phyloP scores from a whole-genome alignment of 202 grass and related monocot genomes.

The Setaria italica region DNA sequence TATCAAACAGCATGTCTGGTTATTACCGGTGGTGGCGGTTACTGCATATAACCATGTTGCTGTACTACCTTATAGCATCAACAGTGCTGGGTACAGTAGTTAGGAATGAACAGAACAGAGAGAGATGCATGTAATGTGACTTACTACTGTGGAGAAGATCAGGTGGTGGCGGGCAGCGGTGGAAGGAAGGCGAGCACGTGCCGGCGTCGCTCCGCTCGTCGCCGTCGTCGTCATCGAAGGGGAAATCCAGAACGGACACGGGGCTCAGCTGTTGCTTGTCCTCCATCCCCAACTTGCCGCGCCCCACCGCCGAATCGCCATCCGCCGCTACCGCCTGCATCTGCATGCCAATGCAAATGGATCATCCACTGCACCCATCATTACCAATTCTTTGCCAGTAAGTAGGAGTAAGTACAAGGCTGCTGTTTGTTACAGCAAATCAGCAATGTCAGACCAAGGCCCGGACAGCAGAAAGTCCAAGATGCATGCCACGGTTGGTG shows the following conservation, averaged over 20 bases:
- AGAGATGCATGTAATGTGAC: background rate
- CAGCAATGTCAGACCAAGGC: background rate
- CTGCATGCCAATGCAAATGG: background rate
- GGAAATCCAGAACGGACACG: constrained; percentile 86
- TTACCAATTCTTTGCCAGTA: too few relatives aligned
- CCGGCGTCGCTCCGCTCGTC: constrained; percentile 44
- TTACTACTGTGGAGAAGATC: constrained; percentile 46
- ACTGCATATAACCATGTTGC: too few relatives aligned
- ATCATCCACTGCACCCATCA: too few relatives aligned
- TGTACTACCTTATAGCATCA: too few relatives aligned
- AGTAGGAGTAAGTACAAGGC: background rate
- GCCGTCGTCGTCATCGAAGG: constrained; percentile 52
- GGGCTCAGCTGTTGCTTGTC: constrained; percentile 89
- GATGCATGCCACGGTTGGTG: background rate
- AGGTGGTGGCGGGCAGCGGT: background rate
- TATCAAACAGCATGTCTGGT: too few relatives aligned
- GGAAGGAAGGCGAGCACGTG: constrained; percentile 57
- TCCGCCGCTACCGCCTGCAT: background rate
- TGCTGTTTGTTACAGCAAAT: background rate
- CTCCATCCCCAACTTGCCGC: constrained; percentile 30
- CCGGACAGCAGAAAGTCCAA: background rate
- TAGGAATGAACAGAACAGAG: background rate
- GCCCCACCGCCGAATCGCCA: constrained; percentile 39
- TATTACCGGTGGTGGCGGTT: too few relatives aligned
- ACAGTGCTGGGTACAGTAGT: too few relatives aligned